Percentiles rank a stretch among this genome's conserved stretches.
These are phyloP conservation scores for Ascochyta lentis DNA, from an alignment of 2,329 filamentous ascomycete genomes.

Conservation along the genomic window DNA sequence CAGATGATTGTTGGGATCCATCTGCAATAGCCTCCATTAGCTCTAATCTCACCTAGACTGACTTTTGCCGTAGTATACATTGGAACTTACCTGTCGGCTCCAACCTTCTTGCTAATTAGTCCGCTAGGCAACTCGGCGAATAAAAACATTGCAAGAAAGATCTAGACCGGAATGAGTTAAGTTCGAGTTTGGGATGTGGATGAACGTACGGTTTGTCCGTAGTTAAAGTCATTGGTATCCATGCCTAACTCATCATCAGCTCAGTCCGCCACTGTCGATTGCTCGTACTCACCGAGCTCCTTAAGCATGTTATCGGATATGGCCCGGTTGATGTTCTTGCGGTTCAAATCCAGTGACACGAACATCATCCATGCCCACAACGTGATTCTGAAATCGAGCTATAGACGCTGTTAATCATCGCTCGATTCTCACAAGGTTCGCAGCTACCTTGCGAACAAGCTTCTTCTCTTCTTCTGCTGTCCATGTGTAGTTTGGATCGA, in stretches of 20 bases:
- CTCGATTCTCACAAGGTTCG: background rate
- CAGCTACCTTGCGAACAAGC: conserved; percentile 53
- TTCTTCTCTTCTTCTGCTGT: conserved; percentile 55
- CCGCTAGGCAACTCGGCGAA: conserved; percentile 59
- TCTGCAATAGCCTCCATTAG: conserved; percentile 8
- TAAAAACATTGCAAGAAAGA: conserved; percentile 52
- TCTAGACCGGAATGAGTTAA: conserved; percentile 21
- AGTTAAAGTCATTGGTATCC: conserved; percentile 43
- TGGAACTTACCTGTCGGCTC: conserved; percentile 48
- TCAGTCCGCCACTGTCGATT: background rate
- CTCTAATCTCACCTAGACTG: background rate
- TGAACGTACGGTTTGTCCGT: conserved; percentile 48
- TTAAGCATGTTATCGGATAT: conserved; percentile 45
- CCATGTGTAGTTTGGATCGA: conserved; percentile 57
- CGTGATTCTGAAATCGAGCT: conserved; percentile 39
- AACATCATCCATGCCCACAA: conserved; percentile 57
- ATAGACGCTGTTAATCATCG: background rate
- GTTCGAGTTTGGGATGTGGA: background rate
- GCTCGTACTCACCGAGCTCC: conserved; percentile 32
- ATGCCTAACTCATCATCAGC: conserved; percentile 25
- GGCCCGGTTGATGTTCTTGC: conserved; percentile 56
- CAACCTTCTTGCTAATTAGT: conserved; percentile 59
- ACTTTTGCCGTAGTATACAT: background rate
- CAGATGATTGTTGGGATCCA: conserved; percentile 49
- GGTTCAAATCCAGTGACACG: conserved; percentile 55